A percentile compares a stretch with the other conserved stretches of the same genome.
These are phyloP conservation scores for Athelia psychrophila DNA, from an alignment of 1,284 basidiomycete genomes.

Conservation along the genomic window DNA sequence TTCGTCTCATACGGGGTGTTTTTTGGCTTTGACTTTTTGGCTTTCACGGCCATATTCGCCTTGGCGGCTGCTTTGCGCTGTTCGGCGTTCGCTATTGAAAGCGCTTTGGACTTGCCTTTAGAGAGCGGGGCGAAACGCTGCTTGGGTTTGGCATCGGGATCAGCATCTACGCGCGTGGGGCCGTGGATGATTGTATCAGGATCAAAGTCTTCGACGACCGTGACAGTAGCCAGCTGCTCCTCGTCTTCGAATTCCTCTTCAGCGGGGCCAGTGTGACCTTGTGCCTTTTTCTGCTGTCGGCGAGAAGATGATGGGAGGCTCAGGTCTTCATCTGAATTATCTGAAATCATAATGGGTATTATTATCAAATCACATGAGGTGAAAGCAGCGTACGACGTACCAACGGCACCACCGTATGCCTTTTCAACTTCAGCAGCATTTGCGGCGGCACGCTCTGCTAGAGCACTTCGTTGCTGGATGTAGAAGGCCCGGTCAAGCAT, in stretches of 20 bases:
- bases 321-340: constrained; percentile 23
- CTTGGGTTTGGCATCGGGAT: background rate
- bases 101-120: constrained; percentile 4
- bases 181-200: constrained; percentile 56
- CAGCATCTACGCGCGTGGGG: constrained; percentile 14
- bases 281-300: constrained; percentile 15
- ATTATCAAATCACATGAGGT: background rate
- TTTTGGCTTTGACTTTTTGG: constrained; percentile 27
- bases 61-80: constrained; percentile 1
- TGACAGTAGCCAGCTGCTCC: constrained; percentile 77
- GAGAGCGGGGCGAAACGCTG: background rate
- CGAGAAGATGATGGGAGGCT: background rate
- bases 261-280: constrained; percentile 27
- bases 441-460: constrained; percentile 65
- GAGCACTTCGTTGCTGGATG: constrained; percentile 63
- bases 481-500: constrained; percentile 9
- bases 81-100: constrained; percentile 2
- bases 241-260: constrained; percentile 74
- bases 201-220: constrained; percentile 80
- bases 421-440: constrained; percentile 71
- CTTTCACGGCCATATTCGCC: background rate
- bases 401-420: constrained; percentile 57
- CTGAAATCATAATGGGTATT: background rate
- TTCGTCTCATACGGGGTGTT: constrained; percentile 65
- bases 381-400: constrained; percentile 29